Base-by-base conservation (phyloP, 2,329 filamentous ascomycete species). In the Zymoseptoria crescenta region DNA sequence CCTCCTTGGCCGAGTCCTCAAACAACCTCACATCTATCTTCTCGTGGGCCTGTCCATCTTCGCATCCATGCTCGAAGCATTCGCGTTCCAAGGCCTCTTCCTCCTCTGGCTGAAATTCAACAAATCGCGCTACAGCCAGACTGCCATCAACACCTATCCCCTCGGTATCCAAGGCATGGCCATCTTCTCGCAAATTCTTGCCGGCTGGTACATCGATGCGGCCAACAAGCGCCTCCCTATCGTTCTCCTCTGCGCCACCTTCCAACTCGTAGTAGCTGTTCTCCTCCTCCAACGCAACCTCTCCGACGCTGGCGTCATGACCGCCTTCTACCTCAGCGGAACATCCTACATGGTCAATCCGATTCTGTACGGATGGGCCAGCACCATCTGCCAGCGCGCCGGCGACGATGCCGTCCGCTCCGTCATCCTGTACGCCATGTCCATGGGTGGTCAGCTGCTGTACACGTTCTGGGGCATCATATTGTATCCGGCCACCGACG, bases 161-260 rank as follows among this genome's bases (percentile, higher is more conserved):
- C 79, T 82, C 0, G 82, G 81, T 1, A 79, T 85, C 0, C 77
- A 82, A 0, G 82, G 81, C 0, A 77, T 80, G 0, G 83, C 81
- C 2, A 84, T 85, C 41, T 70, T 80, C 0, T 82, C 81, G 6
- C 74, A 74, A 51, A 69, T 75, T 10, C 63, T 70, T 1, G 73
- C 73, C 24, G 74, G 72, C 19, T 68, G 72, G 54, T 65, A 73
- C 21, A 76, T 76, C 57, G 74, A 76, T 54, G 66, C 69, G 21
- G 75, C 74, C 0, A 69, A 27, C 19, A 20, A 27, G 10, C 49
- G 49, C 19, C 6, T 50, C 49, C 49, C 24, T 4, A 50, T 50
- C 19, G 49, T 9, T 4, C 10, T 50, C 6, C 49, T 50, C 24
- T 21, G 13, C 13, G 19, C 19, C 7, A n/a, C 24, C 19, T n/a